These are phyloP conservation scores for Emergomyces pasteurianus DNA, from an alignment of 2,329 filamentous ascomycete genomes.

Conservation along the genomic window DNA sequence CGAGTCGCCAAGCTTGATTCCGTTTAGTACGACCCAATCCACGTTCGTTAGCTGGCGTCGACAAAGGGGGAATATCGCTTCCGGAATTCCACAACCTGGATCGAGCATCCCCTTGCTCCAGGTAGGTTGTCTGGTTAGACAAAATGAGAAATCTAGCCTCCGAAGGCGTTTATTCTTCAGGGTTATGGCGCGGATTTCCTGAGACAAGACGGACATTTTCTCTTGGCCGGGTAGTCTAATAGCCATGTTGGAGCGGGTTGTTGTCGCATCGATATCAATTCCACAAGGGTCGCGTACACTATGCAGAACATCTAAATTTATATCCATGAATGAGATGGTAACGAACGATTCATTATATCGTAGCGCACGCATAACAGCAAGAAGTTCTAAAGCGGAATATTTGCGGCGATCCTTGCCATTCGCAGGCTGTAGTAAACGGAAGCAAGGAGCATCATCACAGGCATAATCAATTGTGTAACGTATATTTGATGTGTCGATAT, in stretches of 20 bases:
- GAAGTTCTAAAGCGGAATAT: constrained; percentile 51
- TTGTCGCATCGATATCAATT: constrained; percentile 48
- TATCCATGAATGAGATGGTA: constrained; percentile 54
- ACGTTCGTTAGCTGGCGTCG: constrained; percentile 56
- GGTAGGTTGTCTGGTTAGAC: constrained; percentile 45
- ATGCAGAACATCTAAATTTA: constrained; percentile 54
- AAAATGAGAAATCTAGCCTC: constrained; percentile 53
- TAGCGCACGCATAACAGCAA: constrained; percentile 56
- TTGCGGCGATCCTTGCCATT: constrained; percentile 35
- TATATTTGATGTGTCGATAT: constrained; percentile 55
- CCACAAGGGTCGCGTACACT: constrained; percentile 48
- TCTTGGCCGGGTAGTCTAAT: constrained; percentile 43
- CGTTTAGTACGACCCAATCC: constrained; percentile 58
- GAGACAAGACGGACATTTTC: constrained; percentile 49
- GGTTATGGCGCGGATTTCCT: constrained; percentile 56
- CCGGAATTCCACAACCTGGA: constrained; percentile 56
- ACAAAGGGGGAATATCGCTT: constrained; percentile 57
- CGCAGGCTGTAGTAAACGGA: constrained; percentile 49
- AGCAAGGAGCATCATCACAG: constrained; percentile 56
- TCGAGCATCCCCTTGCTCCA: constrained; percentile 41
- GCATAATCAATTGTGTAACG: constrained; percentile 49
- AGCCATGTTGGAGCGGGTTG: constrained; percentile 46
- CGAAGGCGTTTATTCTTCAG: constrained; percentile 52
- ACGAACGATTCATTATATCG: constrained; percentile 60
- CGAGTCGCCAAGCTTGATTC: constrained; percentile 57